Conservation (phyloP, 176 grass and related monocot genomes). For the Triticum aestivum region DNA sequence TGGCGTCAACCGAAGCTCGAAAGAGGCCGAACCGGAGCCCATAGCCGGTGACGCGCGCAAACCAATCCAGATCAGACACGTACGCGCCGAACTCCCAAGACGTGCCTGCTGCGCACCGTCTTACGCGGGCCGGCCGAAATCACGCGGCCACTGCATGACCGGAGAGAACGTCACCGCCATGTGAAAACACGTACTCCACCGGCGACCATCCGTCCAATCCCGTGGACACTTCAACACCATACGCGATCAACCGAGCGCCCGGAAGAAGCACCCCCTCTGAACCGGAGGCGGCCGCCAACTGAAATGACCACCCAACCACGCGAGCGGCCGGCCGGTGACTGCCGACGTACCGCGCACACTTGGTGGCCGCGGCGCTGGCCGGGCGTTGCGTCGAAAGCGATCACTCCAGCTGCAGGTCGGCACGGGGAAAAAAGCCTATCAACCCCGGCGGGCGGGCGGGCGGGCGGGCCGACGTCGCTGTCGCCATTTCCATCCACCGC, state of each 20-base stretch:
- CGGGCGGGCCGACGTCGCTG: conserved; percentile 32
- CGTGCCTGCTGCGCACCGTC: background rate
- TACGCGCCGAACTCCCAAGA: background rate
- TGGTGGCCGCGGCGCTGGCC: background rate
- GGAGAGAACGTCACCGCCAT: background rate
- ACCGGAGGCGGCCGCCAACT: background rate
- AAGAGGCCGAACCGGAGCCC: too few relatives aligned
- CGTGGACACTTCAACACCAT: conserved; percentile 28
- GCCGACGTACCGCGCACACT: background rate
- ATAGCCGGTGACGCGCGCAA: background rate
- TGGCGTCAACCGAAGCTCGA: too few relatives aligned
- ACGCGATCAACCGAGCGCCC: background rate
- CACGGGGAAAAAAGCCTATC: conserved; percentile 12
- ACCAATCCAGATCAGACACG: background rate
- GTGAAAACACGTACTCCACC: conserved; percentile 28
- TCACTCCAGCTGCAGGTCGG: conserved; percentile 35
- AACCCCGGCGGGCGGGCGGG: conserved; percentile 10
- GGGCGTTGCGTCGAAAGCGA: conserved; percentile 39
- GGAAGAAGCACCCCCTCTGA: conserved; percentile 34
- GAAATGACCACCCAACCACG: conserved; percentile 13
- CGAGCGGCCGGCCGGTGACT: background rate
- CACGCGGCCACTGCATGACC: background rate
- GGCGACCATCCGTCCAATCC: background rate
- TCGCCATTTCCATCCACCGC: conserved; percentile 29
- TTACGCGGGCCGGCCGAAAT: background rate